Evolutionary conservation across 169 alveolate genomes (phyloP).

Genomic region (Ichthyophthirius multifiliis): DNA sequence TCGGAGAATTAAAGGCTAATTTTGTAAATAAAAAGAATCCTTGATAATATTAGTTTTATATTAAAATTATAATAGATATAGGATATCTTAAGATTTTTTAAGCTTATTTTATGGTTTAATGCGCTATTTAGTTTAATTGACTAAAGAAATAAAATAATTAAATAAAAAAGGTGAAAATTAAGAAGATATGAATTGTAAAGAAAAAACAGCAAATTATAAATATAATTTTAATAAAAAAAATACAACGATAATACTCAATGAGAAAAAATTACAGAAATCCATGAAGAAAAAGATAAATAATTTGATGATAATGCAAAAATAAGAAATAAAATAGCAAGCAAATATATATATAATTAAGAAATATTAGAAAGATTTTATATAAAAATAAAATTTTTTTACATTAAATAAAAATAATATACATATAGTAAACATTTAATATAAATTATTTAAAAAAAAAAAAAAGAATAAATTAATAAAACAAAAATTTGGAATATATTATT

Average conservation of each 20-base stretch:
- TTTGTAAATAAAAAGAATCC: not conserved
- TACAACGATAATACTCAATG: not conserved
- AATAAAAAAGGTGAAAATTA: not conserved
- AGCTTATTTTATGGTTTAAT: not conserved
- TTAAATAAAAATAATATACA: too few species aligned
- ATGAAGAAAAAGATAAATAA: not conserved
- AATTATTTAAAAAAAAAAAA: too few species aligned
- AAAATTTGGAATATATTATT: too few species aligned
- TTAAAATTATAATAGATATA: not conserved
- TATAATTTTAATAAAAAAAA: not conserved
- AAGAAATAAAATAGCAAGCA: not conserved
- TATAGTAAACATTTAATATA: too few species aligned
- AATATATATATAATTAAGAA: not conserved
- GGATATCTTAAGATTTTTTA: not conserved
- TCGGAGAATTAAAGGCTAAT: not conserved
- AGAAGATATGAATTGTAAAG: not conserved
- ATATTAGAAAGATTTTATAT: too few species aligned
- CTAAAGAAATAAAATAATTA: not conserved
- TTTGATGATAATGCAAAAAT: not conserved
- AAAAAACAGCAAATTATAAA: not conserved
- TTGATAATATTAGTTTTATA: not conserved
- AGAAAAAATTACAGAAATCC: too few species aligned
- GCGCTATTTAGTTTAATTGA: not conserved
- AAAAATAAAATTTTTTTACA: too few species aligned
- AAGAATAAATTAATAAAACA: too few species aligned